phyloP scores from a whole-genome alignment of 2,329 filamentous ascomycete genomes.

The Phialophora macrospora region DNA sequence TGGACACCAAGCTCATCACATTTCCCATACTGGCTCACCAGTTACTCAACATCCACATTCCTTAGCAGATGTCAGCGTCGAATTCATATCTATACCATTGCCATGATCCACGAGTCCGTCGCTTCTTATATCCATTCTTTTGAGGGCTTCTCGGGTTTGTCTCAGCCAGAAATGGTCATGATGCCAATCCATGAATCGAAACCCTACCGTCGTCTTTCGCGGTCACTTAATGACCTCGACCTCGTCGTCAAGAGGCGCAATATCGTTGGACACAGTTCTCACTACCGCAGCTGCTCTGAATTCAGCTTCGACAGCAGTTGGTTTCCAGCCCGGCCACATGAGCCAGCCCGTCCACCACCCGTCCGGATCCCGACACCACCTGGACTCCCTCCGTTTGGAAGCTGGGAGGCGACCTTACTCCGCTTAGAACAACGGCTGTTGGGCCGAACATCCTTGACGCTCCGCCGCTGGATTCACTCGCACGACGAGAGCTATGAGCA shows the following conservation, averaged over 20 bases:
- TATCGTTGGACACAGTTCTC: conserved; percentile 12
- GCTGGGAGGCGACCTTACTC: conserved; percentile 45
- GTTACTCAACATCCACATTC: neutral
- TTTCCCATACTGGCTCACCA: neutral
- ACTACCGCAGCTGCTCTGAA: conserved; percentile 37
- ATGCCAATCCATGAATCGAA: neutral
- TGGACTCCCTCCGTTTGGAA: conserved; percentile 52
- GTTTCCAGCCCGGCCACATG: conserved; percentile 33
- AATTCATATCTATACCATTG: conserved; percentile 9
- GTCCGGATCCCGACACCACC: conserved; percentile 49
- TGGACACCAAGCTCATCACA: neutral
- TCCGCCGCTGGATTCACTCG: conserved; percentile 17
- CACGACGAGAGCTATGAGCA: conserved; percentile 24
- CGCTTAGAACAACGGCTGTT: conserved; percentile 27
- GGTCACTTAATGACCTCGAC: conserved; percentile 41
- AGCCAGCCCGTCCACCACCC: conserved; percentile 45
- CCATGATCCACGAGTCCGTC: conserved; percentile 7
- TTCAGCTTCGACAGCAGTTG: conserved; percentile 33
- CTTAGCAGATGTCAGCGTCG: neutral
- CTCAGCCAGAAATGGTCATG: conserved; percentile 5
- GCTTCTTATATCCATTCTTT: conserved; percentile 23
- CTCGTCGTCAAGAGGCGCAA: conserved; percentile 20
- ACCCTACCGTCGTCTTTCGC: conserved; percentile 34
- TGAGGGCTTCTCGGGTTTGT: conserved; percentile 2
- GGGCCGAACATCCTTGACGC: conserved; percentile 14